Base-by-base conservation (phyloP, 129 eudicot genomes). In the Saussurea involucrata region DNA sequence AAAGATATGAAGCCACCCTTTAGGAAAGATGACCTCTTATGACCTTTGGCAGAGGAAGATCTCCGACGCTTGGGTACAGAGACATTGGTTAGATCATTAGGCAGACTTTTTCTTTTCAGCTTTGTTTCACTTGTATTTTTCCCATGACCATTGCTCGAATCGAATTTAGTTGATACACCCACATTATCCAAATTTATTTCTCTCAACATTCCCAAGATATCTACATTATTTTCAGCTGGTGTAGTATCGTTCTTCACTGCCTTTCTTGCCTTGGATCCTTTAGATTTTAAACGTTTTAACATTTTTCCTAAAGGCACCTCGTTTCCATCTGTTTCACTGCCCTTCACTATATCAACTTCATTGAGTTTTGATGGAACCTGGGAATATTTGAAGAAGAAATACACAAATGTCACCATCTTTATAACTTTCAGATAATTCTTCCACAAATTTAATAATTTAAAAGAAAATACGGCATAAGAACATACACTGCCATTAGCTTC, bases 301-400 rank as follows among this genome's bases (percentile, higher is more conserved):
- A 95, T 81, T 74, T 89, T 95, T 17, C 90, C 93, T 68, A 95
- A 83, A 65, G 97, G 91, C 81, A 92, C 66, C 40, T 92, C 97
- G 40, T 84, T 87, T 66, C 90, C 93, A 77, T 95, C 98, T 27
- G 83, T 80, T 80, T 92, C 99, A 85, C 85, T 87, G 76, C 91
- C 98, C 77, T 88, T 83, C 82, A 86, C 27, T 70, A 68, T 71
- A 60, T 91, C 98, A 80, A 88, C 98, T 24, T 88, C 93, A 10
- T 75, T 84, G 83, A 25, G 36, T 77, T 86, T 87, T 46, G 90
- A 69, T 77, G 66, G 44, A 68, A 83, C 88, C 99, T 95, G 25
- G 73, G 46, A 53, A 63, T 29, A 64, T 65, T 69, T 73, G 67
- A 24, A 82, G 67, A 44, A 73, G 10, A 72, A 60, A 57, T 57